Conservation (phyloP, 768 basidiomycete genomes). For the Cubamyces lactineus region DNA sequence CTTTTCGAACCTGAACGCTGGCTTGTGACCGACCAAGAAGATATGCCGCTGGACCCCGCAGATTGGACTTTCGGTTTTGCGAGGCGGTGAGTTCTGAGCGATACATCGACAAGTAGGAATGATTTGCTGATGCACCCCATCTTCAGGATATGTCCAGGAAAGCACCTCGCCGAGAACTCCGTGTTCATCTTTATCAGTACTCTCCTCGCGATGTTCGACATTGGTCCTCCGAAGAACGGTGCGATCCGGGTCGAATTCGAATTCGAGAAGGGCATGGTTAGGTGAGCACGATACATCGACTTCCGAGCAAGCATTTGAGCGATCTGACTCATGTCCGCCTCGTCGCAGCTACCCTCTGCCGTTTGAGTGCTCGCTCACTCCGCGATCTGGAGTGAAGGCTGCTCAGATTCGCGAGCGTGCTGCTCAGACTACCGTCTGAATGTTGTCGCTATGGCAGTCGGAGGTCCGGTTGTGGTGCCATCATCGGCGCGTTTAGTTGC, state of each 20-base stretch:
- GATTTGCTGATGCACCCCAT: neutral
- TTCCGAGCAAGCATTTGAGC: no score
- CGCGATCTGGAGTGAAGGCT: no score
- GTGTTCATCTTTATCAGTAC: constrained; percentile 25
- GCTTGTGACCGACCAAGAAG: constrained; percentile 8
- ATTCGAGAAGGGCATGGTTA: constrained; percentile 14
- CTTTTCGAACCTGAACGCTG: constrained; percentile 29
- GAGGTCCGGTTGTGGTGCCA: no score
- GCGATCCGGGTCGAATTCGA: constrained; percentile 1
- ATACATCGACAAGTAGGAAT: neutral
- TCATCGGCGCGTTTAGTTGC: no score
- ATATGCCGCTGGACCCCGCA: constrained; percentile 4
- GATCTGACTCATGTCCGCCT: no score
- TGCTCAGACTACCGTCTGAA: no score
- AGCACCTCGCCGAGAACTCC: constrained; percentile 18
- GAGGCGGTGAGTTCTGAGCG: constrained; percentile 8
- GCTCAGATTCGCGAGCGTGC: no score
- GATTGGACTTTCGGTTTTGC: constrained; percentile 24
- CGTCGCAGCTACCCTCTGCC: no score
- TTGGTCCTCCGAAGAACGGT: neutral
- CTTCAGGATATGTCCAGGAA: constrained; percentile 22
- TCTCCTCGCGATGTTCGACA: constrained; percentile 23
- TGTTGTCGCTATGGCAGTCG: no score
- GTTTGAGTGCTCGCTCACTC: no score
- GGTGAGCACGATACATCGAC: constrained; percentile 1